Evolutionary conservation across 2,329 filamentous ascomycete genomes (phyloP).

Genomic region (Botrytis tulipae): DNA sequence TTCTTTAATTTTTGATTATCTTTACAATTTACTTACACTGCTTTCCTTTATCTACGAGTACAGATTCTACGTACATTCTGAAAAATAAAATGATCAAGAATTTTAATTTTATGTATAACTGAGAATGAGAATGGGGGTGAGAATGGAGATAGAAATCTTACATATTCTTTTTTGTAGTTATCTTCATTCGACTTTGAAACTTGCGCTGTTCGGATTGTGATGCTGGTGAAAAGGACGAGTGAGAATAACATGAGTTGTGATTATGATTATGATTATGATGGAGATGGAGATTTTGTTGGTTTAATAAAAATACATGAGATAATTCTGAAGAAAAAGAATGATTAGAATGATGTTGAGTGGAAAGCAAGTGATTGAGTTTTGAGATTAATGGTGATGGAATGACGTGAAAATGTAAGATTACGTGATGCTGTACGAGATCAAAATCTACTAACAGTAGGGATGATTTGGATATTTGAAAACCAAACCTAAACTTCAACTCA

Average conservation of each 20-base stretch:
- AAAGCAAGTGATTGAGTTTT: not conserved
- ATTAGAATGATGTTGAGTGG: not conserved
- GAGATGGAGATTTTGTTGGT: not conserved
- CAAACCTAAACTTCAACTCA: too few species aligned
- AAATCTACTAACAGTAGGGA: not conserved
- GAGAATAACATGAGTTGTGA: not conserved
- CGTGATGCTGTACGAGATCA: not conserved
- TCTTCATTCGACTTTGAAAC: not conserved
- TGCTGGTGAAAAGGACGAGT: not conserved
- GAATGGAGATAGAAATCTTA: not conserved
- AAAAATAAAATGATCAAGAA: fast-evolving
- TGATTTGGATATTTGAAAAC: not conserved
- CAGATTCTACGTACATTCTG: not conserved
- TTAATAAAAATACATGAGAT: not conserved
- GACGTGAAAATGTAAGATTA: not conserved
- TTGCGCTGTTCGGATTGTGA: fast-evolving
- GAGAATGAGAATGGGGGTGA: not conserved
- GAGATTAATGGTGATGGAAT: not conserved
- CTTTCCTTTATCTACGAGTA: not conserved
- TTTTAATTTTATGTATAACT: not conserved
- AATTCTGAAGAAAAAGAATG: not conserved
- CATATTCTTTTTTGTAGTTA: not conserved
- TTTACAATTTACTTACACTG: fast-evolving
- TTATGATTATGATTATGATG: not conserved
- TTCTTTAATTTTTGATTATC: not conserved